A percentile compares a stretch with the other conserved stretches of the same genome.
Conservation (phyloP, 2,329 filamentous ascomycete species). For the Claviceps purpurea region DNA sequence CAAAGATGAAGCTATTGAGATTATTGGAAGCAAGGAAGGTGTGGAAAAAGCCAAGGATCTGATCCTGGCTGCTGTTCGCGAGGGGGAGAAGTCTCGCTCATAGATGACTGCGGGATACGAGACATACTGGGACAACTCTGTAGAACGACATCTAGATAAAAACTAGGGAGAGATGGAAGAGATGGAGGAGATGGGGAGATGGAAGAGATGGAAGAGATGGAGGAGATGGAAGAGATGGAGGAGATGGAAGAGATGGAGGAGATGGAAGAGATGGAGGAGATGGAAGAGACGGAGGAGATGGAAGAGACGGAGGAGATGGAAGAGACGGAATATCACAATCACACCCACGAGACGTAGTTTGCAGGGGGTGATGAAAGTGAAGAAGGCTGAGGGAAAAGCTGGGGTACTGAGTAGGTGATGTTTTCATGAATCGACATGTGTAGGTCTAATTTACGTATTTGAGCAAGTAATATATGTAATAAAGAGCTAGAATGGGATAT, state of each 20-base stretch:
- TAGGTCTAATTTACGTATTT: too few species aligned
- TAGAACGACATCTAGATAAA: not conserved
- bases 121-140: not conserved
- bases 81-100: constrained; percentile 32
- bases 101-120: constrained; percentile 3
- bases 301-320: not conserved
- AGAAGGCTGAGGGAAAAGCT: not conserved
- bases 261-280: not conserved
- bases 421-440: not conserved
- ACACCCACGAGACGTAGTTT: not conserved
- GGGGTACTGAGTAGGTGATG: too few species aligned
- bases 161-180: not conserved
- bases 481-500: not conserved
- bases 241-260: not conserved
- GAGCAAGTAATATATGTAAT: not conserved
- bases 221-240: not conserved
- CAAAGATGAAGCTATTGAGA: constrained; percentile 73
- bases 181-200: too few species aligned
- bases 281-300: too few species aligned
- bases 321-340: not conserved
- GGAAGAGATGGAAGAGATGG: not conserved
- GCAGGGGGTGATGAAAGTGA: not conserved
- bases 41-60: constrained; percentile 79
- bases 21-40: constrained; percentile 64
- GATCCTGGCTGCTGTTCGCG: constrained; percentile 71